Base-by-base conservation (phyloP, 805 yeast genomes). In the fission yeast (Schizosaccharomyces pombe) region DNA sequence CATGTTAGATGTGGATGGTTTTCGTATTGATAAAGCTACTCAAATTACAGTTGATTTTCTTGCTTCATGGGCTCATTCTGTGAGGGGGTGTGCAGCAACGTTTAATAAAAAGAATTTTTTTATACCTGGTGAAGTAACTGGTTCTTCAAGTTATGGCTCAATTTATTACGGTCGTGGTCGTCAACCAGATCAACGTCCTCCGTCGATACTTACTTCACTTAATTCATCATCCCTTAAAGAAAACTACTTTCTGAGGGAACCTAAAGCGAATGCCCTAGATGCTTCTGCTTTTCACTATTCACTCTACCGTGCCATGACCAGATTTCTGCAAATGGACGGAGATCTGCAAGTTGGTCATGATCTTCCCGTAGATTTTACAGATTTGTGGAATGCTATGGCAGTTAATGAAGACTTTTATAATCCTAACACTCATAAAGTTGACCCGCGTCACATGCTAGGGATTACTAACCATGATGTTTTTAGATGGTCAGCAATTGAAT, bases 131-230 rank as follows among this genome's bases (percentile, higher is more conserved):
- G 53, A 49, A 22, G 53, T 49, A 11, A 49, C 53, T 14, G 53
- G 53, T 28, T 30, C 39, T 5, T 30, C 34, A 11, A 30, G 39
- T 14, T 49, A 30, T n/a, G 53, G 53, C 5, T 49, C 53, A 9
- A 49, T 49, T 29, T 49, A 49, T 19, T 49, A 49, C 16, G 53
- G 53, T 29, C 32, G 32, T 8, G 53, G 53, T n/a, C 30, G 53
- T 5, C 53, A 49, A 49, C 53, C 53, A 16, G 53, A 49, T 29
- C 53, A 49, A 30, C n/a, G 53, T 11, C 53, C 53, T 4, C 8
- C 53, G 5, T 16, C 34, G 2, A 26, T 49, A 11, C 14, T 28
- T 19, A 14, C 32, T 4, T 26, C 53, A 16, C 30, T 49, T 2
- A 49, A 49, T 16, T 19, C 6, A 11, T 26, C 53, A 8, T 19